Evolutionary conservation across 805 yeast species (phyloP).

Genomic region (Kurtzmaniella cleridarum): DNA sequence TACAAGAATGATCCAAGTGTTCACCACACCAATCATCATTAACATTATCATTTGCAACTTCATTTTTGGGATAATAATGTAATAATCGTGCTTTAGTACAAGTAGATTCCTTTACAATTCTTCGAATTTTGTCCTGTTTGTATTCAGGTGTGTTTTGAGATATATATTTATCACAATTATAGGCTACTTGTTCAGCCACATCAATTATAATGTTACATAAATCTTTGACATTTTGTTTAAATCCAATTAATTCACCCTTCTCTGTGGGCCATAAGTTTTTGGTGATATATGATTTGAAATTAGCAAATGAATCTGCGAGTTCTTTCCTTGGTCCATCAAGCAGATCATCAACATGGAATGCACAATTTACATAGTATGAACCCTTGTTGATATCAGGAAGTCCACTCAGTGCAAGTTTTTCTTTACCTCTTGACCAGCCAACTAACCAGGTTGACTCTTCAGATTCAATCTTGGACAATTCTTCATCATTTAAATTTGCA

Average conservation of each 20-base stretch:
- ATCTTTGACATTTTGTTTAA: slow-evolving; percentile 31
- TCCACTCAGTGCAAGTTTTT: slow-evolving; percentile 37
- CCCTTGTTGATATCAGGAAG: slow-evolving; percentile 49
- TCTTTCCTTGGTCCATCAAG: slow-evolving; percentile 43
- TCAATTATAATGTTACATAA: slow-evolving; percentile 43
- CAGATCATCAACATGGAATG: slow-evolving; percentile 39
- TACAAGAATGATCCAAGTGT: slow-evolving; percentile 55
- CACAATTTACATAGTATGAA: slow-evolving; percentile 54
- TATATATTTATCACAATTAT: slow-evolving; percentile 47
- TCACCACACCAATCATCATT: slow-evolving; percentile 55
- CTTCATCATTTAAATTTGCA: slow-evolving; percentile 31
- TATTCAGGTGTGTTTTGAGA: slow-evolving; percentile 20
- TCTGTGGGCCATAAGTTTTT: slow-evolving; percentile 49
- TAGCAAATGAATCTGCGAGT: slow-evolving; percentile 23
- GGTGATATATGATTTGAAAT: slow-evolving; percentile 40
- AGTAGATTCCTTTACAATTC: slow-evolving; percentile 44
- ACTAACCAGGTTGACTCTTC: slow-evolving; percentile 49
- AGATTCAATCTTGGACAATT: slow-evolving; percentile 36
- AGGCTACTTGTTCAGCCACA: slow-evolving; percentile 46
- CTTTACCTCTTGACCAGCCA: slow-evolving; percentile 61
- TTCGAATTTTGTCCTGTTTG: slow-evolving; percentile 32
- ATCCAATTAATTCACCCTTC: slow-evolving; percentile 20
- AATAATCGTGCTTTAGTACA: slow-evolving; percentile 54
- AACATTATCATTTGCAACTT: slow-evolving; percentile 7
- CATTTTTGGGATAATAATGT: slow-evolving; percentile 42